Conservation (phyloP, 2,329 filamentous ascomycete species). For the Raffaelea ambrosiae region DNA sequence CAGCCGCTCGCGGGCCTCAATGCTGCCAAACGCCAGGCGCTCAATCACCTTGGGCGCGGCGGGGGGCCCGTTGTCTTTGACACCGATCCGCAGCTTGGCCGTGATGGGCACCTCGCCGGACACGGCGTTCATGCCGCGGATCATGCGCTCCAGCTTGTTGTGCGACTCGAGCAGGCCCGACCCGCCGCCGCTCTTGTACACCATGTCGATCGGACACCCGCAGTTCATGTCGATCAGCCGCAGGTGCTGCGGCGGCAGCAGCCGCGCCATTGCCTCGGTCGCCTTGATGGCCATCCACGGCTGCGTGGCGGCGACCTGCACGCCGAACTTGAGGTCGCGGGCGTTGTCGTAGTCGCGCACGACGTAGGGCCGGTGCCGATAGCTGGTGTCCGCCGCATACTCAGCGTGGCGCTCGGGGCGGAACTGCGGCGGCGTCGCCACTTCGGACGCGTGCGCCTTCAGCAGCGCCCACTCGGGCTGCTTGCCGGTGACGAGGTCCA, state of each 20-base stretch:
- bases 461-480: conserved; percentile 92
- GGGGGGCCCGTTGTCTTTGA: conserved; percentile 57
- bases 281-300: conserved; percentile 86
- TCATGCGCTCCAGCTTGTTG: conserved; percentile 85
- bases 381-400: neutral
- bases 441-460: conserved; percentile 81
- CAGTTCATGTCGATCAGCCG: conserved; percentile 94
- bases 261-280: conserved; percentile 67
- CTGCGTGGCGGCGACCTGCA: conserved; percentile 86
- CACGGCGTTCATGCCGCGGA: conserved; percentile 91
- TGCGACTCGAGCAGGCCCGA: conserved; percentile 85
- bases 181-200: conserved; percentile 80
- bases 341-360: conserved; percentile 74
- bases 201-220: conserved; percentile 91
- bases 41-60: conserved; percentile 76
- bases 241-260: conserved; percentile 75
- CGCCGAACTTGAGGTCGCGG: conserved; percentile 80
- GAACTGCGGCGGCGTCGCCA: conserved; percentile 60
- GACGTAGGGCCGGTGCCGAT: conserved; percentile 21
- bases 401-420: conserved; percentile 34
- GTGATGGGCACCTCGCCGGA: conserved; percentile 88
- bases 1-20: conserved; percentile 59
- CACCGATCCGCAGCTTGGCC: conserved; percentile 89
- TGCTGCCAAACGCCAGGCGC: conserved; percentile 70
- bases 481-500: conserved; percentile 81